A percentile compares a stretch with the other conserved stretches of the same genome.
Evolutionary conservation across 2,329 filamentous ascomycete species (phyloP).

Genomic region (Fusarium oligoseptatum): DNA sequence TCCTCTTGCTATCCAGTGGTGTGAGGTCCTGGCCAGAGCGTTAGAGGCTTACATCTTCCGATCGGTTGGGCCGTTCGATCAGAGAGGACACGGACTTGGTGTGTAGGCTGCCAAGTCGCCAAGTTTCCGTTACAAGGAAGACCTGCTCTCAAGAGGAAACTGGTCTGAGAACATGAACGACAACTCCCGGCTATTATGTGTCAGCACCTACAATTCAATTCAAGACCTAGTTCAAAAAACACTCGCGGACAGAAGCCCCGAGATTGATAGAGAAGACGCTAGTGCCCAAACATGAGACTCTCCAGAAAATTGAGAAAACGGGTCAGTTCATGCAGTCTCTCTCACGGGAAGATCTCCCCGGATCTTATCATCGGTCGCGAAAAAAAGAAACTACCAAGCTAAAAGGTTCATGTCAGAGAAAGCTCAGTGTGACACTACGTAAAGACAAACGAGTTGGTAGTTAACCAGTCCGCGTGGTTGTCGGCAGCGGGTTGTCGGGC

Average conservation of each 20-base stretch:
- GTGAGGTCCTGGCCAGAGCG: neutral
- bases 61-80: conserved; percentile 5
- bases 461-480: conserved; percentile 4
- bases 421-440: conserved; percentile 30
- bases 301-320: neutral
- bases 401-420: conserved; percentile 5
- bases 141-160: neutral
- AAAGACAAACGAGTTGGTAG: conserved; percentile 33
- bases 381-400: conserved; percentile 1
- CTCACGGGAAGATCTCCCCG: conserved; percentile 32
- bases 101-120: neutral
- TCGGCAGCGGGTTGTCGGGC: neutral
- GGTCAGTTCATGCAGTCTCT: conserved; percentile 26
- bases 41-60: neutral
- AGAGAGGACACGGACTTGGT: neutral
- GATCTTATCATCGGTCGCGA: conserved; percentile 11
- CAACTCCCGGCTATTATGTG: neutral
- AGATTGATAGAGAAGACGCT: neutral
- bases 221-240: neutral
- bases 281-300: conserved; percentile 3
- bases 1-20: conserved; percentile 7
- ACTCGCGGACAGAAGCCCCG: conserved; percentile 11
- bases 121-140: neutral
- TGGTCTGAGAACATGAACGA: neutral
- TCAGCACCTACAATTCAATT: neutral